Evolutionary conservation across 345 rosid genomes (phyloP), one percentile per base, ranked within the genome.

Genomic region (Aegle marmelos): DNA sequence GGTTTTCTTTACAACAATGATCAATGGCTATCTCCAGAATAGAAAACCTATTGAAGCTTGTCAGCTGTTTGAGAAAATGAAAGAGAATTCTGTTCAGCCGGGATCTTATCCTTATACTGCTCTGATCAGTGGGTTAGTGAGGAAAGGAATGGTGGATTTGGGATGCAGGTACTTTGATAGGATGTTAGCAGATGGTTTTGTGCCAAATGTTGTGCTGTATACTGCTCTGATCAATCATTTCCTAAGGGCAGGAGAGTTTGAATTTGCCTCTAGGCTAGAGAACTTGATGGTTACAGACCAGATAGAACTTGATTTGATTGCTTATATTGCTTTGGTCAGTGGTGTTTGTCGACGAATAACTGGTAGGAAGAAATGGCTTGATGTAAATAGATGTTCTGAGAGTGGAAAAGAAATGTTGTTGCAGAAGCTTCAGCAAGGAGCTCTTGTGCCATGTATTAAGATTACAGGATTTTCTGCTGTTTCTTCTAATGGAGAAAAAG

Each of bases 1-100:
- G 82, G 77, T 81, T 79, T 63, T 86, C 64, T 93, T 88, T 84
- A 79, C 78, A 89, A 89, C 91, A 36, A 89, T 93, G 97, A 90
- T 93, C 78, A 90, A 87, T 84, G 93, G 86, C 37, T 93, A 89
- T 75, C 82, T 80, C 7, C 85, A 78, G 77, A 90, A 75, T 45
- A 84, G 85, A 70, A 85, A 85, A 79, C 80, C 84, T 34, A 6
- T 34, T 16, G 87, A 90, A 88, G 95, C 95, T 72, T 58, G 62
- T 5, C 79, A 81, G 45, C 79, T 93, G 31, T 90, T 90, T 79
- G 90, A 91, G 79, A 84, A 79, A 75, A 92, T 91, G 78, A 86
- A 87, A 60, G 81, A 81, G 80, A 81, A 77, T 67, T 85, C 83
- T 4, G 76, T 89, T 68, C 79, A 71, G 60, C 95, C 92, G 28